Base-by-base conservation (phyloP, 352 stramenopile genomes). In the Pythium sp. region DNA sequence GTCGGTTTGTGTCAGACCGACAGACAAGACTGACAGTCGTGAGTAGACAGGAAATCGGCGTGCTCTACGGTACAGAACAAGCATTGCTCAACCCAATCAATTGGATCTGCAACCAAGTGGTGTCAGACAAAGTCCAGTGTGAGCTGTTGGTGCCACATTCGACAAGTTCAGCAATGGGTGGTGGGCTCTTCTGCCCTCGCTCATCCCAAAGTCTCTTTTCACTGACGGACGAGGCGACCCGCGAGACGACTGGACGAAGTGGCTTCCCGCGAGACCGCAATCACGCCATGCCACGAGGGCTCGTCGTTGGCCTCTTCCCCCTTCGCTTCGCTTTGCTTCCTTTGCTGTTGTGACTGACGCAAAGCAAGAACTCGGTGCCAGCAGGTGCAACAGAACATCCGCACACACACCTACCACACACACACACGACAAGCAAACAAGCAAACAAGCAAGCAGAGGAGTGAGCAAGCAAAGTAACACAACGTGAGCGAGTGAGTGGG, bases 231-330 rank as follows among this genome's bases (percentile, higher is more conserved):
- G 46, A 54, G 46, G 46, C 26, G 20, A 38, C 18, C 12, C 12
- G 15, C 28, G 28, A 32, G 28, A 58, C 53, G 53, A 58, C 53
- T 58, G 53, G 53, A 58, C 53, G 53, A 58, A 58, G 15, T 20
- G 24, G 14, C 53, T 58, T 58, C 24, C 53, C 53, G 46, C 46
- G 5, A 18, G 5, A 18, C 28, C 28, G 8, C 20, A 54, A 14
- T 53, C 46, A 53, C 46, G 46, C 41, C 41, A 47, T 47, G 14
- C 2, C 28, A 32, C 28, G 28, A 32, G 28, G 4, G 28, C 28
- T 32, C 28, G 28, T 32, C 28, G 28, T 32, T 32, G 28, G 28
- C 28, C 14, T n/a, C 41, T 47, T 8, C 12, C 14, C 14, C 15
- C 14, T 15, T 47, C 15, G 5, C 38, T 46, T 20, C 38, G 18